phyloP scores from a whole-genome alignment of 148 eudicot genomes.

The Tetragonia tetragonoides region DNA sequence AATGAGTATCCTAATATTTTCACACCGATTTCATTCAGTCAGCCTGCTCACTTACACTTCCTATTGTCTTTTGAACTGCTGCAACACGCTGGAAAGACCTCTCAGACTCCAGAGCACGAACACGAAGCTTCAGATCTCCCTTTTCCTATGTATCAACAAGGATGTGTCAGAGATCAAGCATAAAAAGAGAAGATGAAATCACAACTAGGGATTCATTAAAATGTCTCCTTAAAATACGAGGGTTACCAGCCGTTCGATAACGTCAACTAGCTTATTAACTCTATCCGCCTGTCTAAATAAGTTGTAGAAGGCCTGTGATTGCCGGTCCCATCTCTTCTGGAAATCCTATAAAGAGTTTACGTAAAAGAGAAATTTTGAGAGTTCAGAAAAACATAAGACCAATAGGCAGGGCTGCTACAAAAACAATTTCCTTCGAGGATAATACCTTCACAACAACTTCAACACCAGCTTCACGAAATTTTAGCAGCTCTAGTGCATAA shows the following conservation, averaged over 20 bases:
- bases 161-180: slow-evolving; percentile 4
- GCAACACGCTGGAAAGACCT: slow-evolving; percentile 97
- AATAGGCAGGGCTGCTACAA: not conserved
- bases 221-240: slow-evolving; percentile 8
- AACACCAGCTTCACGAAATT: slow-evolving; percentile 93
- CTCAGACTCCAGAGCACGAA: slow-evolving; percentile 91
- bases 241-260: slow-evolving; percentile 83
- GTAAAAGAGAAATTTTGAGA: not conserved
- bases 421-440: slow-evolving; percentile 6
- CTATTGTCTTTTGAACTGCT: slow-evolving; percentile 87
- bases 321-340: slow-evolving; percentile 89
- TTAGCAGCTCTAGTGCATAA: slow-evolving; percentile 91
- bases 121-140: slow-evolving; percentile 97
- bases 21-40: not conserved
- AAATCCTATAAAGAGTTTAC: slow-evolving; percentile 59
- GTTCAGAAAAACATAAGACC: not conserved
- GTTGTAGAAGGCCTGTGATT: slow-evolving; percentile 86
- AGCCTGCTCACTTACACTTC: slow-evolving; percentile 63
- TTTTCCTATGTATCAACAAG: slow-evolving; percentile 56
- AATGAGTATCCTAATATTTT: not conserved
- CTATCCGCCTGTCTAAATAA: slow-evolving; percentile 95
- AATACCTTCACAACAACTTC: slow-evolving; percentile 84
- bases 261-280: slow-evolving; percentile 74
- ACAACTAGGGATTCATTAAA: not conserved
- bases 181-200: not conserved